Evolutionary conservation across 2,329 filamentous ascomycete genomes (phyloP).

Genomic region (Talaromyces sp.): DNA sequence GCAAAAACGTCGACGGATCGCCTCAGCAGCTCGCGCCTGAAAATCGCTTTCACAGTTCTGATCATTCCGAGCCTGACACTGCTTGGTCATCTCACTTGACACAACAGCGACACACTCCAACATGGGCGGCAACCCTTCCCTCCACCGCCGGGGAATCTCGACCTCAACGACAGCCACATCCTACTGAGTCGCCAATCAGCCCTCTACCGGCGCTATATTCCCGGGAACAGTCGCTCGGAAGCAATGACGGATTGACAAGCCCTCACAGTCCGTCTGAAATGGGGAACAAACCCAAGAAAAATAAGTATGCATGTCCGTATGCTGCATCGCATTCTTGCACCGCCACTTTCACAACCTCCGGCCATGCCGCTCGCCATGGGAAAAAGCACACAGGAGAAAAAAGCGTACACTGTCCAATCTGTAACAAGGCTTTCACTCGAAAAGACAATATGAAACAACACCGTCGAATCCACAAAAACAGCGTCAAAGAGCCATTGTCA

Average conservation of each 20-base stretch:
- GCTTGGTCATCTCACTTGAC: slow-evolving; percentile 1
- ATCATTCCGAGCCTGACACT: neutral
- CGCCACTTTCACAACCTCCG: slow-evolving; percentile 61
- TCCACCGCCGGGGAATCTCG: neutral
- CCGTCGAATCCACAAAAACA: slow-evolving; percentile 51
- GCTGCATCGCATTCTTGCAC: slow-evolving; percentile 53
- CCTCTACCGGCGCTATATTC: neutral
- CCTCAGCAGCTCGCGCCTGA: neutral
- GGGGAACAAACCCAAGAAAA: slow-evolving; percentile 43
- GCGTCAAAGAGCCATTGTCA: slow-evolving; percentile 23
- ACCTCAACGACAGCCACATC: neutral
- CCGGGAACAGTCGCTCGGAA: slow-evolving; percentile 9
- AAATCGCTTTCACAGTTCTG: neutral
- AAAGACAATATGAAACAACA: slow-evolving; percentile 69
- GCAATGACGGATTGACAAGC: slow-evolving; percentile 4
- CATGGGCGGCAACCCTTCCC: slow-evolving; percentile 1
- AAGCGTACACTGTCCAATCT: slow-evolving; percentile 61
- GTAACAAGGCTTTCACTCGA: slow-evolving; percentile 62
- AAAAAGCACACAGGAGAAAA: slow-evolving; percentile 66
- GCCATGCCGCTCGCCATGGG: slow-evolving; percentile 60
- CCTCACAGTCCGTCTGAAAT: slow-evolving; percentile 18
- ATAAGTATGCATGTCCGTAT: slow-evolving; percentile 61
- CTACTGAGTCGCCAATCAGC: neutral
- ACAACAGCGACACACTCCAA: neutral
- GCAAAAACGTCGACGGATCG: slow-evolving; percentile 1